A percentile compares a stretch with the other conserved stretches of the same genome.
phyloP scores from a whole-genome alignment of 2,329 filamentous ascomycete genomes.

The Fusarium fujikuroi region DNA sequence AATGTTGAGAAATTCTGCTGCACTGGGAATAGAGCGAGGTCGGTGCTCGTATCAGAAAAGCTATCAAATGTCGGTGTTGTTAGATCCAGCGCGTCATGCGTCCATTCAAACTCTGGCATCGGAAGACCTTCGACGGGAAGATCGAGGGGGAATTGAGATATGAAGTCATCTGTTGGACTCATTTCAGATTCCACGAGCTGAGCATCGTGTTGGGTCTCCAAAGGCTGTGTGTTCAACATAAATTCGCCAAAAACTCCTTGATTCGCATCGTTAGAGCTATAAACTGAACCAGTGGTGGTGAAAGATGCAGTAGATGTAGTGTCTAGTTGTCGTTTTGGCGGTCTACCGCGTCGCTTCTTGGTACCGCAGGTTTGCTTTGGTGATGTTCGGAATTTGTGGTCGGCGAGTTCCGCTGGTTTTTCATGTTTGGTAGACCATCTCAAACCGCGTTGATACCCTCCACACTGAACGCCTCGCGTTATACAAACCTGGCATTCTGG shows the following conservation, averaged over 20 bases:
- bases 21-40: constrained; percentile 4
- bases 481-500: constrained; percentile 38
- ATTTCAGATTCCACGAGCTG: background rate
- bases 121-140: background rate
- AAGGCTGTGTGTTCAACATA: background rate
- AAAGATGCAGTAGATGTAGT: constrained; percentile 6
- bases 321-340: constrained; percentile 9
- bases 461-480: constrained; percentile 36
- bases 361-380: background rate
- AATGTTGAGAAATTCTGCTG: constrained; percentile 11
- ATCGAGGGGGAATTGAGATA: constrained; percentile 8
- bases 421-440: constrained; percentile 41
- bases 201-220: background rate
- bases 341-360: constrained; percentile 26
- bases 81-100: constrained; percentile 8
- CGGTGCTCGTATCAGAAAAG: background rate
- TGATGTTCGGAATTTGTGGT: constrained; percentile 12
- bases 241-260: constrained; percentile 25
- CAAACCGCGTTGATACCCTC: constrained; percentile 35
- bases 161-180: background rate
- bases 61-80: background rate
- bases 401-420: constrained; percentile 14
- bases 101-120: constrained; percentile 14
- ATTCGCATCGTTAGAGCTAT: background rate
- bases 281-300: background rate